phyloP scores from a whole-genome alignment of 768 basidiomycete species.

The Pleurotus djamor region DNA sequence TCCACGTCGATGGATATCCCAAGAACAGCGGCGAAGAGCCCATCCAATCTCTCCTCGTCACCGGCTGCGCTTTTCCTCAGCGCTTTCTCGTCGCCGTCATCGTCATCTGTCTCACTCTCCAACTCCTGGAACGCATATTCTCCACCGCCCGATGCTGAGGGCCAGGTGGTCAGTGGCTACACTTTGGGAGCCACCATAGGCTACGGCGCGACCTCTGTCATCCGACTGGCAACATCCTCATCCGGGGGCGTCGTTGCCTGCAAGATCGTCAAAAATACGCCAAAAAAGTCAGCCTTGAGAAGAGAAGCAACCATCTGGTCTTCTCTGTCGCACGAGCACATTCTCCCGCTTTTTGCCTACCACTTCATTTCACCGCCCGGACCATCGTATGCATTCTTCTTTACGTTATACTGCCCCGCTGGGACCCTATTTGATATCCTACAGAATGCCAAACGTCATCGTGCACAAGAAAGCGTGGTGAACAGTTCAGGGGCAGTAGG shows the following conservation, averaged over 20 bases:
- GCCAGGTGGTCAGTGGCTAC: slow-evolving; percentile 67
- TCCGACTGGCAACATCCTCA: slow-evolving; percentile 62
- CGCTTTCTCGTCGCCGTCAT: slow-evolving; percentile 17
- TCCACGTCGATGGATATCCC: slow-evolving; percentile 3
- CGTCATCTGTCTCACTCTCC: slow-evolving; percentile 71
- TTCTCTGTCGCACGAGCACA: slow-evolving; percentile 78
- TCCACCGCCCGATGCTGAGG: slow-evolving; percentile 60
- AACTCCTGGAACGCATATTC: slow-evolving; percentile 30
- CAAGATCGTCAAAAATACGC: slow-evolving; percentile 71
- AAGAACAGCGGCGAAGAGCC: neutral
- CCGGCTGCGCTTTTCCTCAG: neutral
- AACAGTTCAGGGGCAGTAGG: slow-evolving; percentile 49
- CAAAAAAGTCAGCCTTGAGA: slow-evolving; percentile 47
- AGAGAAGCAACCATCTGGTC: slow-evolving; percentile 76
- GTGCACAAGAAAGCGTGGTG: neutral
- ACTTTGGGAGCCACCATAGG: slow-evolving; percentile 76
- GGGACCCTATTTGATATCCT: slow-evolving; percentile 86
- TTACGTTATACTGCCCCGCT: slow-evolving; percentile 82
- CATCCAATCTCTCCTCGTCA: neutral
- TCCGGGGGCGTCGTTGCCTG: slow-evolving; percentile 75
- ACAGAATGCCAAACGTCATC: slow-evolving; percentile 26
- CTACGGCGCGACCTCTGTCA: slow-evolving; percentile 79
- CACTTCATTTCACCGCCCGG: slow-evolving; percentile 27
- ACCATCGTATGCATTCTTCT: slow-evolving; percentile 66
- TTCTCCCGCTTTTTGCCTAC: slow-evolving; percentile 75